These are phyloP conservation scores for Hortiboletus flavorubellus DNA, from an alignment of 768 basidiomycete species.

Conservation along the genomic window DNA sequence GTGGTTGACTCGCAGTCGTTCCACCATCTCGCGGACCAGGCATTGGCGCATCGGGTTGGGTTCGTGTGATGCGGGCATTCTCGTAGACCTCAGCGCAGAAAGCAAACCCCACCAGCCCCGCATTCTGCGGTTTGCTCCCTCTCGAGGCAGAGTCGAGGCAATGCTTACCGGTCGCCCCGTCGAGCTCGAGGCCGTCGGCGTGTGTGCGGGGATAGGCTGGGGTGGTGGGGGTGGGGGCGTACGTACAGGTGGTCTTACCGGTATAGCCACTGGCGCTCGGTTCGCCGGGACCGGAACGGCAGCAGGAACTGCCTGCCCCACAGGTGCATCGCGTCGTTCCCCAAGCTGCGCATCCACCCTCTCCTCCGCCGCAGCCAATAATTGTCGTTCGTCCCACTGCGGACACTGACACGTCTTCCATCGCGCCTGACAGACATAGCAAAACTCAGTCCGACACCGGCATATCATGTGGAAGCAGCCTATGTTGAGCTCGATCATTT, in stretches of 20 bases:
- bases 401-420: slow-evolving; percentile 68
- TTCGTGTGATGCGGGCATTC: neutral
- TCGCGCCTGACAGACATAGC: slow-evolving; percentile 45
- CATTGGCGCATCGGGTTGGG: slow-evolving; percentile 8
- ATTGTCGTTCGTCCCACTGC: slow-evolving; percentile 58
- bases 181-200: slow-evolving; percentile 1
- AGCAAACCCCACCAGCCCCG: neutral
- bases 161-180: neutral
- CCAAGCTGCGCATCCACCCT: slow-evolving; percentile 41
- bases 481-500: slow-evolving; percentile 35
- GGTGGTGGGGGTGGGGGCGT: neutral
- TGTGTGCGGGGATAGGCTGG: neutral
- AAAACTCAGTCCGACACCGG: slow-evolving; percentile 37
- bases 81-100: neutral
- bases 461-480: slow-evolving; percentile 44
- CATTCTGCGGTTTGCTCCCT: neutral
- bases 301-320: neutral
- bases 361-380: slow-evolving; percentile 40
- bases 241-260: neutral
- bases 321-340: slow-evolving; percentile 30
- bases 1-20: slow-evolving; percentile 48
- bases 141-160: neutral
- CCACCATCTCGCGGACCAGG: slow-evolving; percentile 32
- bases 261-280: neutral
- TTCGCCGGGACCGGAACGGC: neutral